These are phyloP conservation scores for Chalciporus pseudorubinellus DNA, from an alignment of 768 basidiomycete species.

Conservation along the genomic window DNA sequence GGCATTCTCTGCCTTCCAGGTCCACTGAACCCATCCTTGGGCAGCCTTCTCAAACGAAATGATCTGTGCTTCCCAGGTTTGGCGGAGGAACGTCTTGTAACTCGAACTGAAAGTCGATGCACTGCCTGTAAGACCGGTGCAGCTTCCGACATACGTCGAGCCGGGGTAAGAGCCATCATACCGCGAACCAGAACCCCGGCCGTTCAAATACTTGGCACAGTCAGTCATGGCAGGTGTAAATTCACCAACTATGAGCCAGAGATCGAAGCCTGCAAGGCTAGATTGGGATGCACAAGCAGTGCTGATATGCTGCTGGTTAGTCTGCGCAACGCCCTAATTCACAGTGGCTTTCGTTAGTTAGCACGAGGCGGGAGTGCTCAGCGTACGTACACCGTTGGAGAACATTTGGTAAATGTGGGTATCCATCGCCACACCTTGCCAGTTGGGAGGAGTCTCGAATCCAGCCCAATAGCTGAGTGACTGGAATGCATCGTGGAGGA, in stretches of 20 bases:
- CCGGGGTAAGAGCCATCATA: conserved; percentile 65
- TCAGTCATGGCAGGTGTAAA: conserved; percentile 80
- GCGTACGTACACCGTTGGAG: conserved; percentile 46
- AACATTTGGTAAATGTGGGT: conserved; percentile 82
- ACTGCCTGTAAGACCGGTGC: conserved; percentile 69
- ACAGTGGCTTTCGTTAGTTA: conserved; percentile 1
- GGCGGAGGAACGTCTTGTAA: conserved; percentile 80
- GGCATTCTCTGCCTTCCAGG: conserved; percentile 79
- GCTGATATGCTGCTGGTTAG: conserved; percentile 54
- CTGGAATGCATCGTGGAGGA: conserved; percentile 82
- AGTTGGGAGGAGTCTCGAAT: conserved; percentile 53
- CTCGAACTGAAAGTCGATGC: conserved; percentile 67
- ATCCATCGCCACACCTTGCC: conserved; percentile 70
- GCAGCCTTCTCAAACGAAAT: conserved; percentile 61
- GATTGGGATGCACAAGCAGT: conserved; percentile 51
- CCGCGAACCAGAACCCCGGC: conserved; percentile 67
- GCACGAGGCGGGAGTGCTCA: not conserved
- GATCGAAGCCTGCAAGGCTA: conserved; percentile 49
- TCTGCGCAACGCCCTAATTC: conserved; percentile 44
- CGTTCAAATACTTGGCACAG: conserved; percentile 65
- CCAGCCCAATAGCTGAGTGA: conserved; percentile 66
- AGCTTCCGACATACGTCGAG: conserved; percentile 69
- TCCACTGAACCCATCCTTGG: conserved; percentile 80
- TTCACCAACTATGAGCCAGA: conserved; percentile 88
- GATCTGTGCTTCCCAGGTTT: conserved; percentile 84